Evolutionary conservation across 2,329 filamentous ascomycete species (phyloP).

Genomic region (Corinectria fuckeliana): DNA sequence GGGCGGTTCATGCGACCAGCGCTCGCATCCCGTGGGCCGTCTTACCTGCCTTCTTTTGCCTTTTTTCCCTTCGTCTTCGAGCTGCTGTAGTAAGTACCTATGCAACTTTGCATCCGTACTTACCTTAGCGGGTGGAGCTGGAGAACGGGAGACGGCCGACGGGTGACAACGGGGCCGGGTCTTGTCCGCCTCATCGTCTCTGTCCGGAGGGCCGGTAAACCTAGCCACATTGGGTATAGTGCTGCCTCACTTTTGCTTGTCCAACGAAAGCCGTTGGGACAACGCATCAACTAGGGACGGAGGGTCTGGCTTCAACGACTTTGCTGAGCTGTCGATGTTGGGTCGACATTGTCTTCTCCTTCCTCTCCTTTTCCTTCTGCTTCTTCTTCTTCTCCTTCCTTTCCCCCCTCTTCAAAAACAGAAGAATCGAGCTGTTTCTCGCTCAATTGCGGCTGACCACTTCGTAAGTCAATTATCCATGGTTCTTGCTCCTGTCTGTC

Average conservation of each 20-base stretch:
- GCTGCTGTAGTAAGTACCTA: no score
- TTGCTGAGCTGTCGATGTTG: conserved; percentile 5
- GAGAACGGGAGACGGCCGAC: not conserved
- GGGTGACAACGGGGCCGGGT: not conserved
- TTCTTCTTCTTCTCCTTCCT: not conserved
- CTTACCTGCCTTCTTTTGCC: not conserved
- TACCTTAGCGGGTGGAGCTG: not conserved
- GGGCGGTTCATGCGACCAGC: not conserved
- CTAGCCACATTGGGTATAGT: conserved; percentile 1
- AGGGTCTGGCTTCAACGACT: not conserved
- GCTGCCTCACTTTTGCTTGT: not conserved
- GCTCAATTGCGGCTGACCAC: no score
- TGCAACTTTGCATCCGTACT: no score
- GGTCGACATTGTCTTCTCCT: not conserved
- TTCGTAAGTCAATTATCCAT: not conserved
- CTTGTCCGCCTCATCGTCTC: not conserved
- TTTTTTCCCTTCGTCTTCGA: no score
- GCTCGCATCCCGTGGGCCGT: not conserved
- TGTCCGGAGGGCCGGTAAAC: not conserved
- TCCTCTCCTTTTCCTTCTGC: not conserved
- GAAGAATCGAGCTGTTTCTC: no score
- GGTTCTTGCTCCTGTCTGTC: not conserved
- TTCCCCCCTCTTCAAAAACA: not conserved
- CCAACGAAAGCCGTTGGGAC: conserved; percentile 20
- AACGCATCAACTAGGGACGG: conserved; percentile 14